Evolutionary conservation across 2,329 filamentous ascomycete genomes (phyloP), one percentile per base, ranked within the genome.

Genomic region (Aureobasidium sp.): DNA sequence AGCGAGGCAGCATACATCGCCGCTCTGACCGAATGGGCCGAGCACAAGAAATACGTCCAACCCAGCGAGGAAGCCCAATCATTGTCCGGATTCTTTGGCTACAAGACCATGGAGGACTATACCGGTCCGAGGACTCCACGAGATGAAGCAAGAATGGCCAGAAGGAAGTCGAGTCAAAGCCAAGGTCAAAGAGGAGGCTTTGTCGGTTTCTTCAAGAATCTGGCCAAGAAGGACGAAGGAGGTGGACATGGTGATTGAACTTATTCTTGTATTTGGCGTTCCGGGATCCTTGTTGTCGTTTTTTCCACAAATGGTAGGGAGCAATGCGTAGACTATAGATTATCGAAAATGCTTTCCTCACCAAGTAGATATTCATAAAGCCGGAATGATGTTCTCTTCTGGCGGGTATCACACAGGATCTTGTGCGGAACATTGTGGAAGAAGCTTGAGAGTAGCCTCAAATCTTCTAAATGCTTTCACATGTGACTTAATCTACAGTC

Each of bases 21-120:
- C 3, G 69, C 69, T 1, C 61, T 72, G 21, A 61, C 66, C 9
- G 67, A 66, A 29, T 72, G 69, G 68, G 69, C 69, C 13, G 69
- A 72, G 32, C 62, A 62, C 29, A 68, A 71, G 62, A 66, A 66
- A 53, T 72, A 68, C 50, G 49, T 69, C 6, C 62, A 70, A 47
- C 63, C 65, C 7, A 59, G 53, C 9, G 65, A 66, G 10, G 67
- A 63, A 10, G 49, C 36, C 25, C 49, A 62, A 27, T 55, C 58
- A 1, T 25, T 72, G 32, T 32, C 64, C 8, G 70, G 70, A 0
- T 72, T 67, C 61, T 72, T 70, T 48, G 70, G 70, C 3, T 48
- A 63, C 47, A 69, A 64, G 42, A 70, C 68, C 10, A 63, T 69
- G 65, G 65, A 69, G 34, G 63, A 71, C 39, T 67, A 67, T 55